These are phyloP conservation scores for Suhomyces sp. DNA, from an alignment of 805 yeast species.

Conservation along the genomic window DNA sequence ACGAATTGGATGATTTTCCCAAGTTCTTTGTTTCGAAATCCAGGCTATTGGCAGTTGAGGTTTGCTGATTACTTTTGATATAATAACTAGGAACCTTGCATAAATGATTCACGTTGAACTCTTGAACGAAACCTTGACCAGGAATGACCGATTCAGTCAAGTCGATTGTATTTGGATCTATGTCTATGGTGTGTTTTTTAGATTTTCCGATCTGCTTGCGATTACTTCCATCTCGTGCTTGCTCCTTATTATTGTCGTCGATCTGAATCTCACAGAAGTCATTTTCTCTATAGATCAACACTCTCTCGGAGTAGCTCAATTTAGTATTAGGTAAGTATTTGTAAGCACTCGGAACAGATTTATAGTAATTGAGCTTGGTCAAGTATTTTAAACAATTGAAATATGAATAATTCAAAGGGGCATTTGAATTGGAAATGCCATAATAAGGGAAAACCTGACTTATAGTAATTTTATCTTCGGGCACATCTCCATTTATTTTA, in stretches of 20 bases:
- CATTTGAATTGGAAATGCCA: constrained; percentile 27
- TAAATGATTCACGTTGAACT: constrained; percentile 37
- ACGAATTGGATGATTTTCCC: constrained; percentile 16
- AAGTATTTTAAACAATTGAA: constrained; percentile 33
- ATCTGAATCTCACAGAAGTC: constrained; percentile 22
- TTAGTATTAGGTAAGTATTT: constrained; percentile 26
- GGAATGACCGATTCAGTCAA: constrained; percentile 39
- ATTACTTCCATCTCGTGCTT: constrained; percentile 9
- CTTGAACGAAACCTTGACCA: constrained; percentile 44
- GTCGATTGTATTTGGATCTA: constrained; percentile 41
- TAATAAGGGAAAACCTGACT: constrained; percentile 42
- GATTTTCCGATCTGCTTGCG: constrained; percentile 30
- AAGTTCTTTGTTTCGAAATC: constrained; percentile 13
- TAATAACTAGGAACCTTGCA: constrained; percentile 45
- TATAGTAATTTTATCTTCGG: constrained; percentile 31
- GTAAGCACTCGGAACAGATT: constrained; percentile 20
- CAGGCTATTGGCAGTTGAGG: constrained; percentile 5
- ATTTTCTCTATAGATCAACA: constrained; percentile 27
- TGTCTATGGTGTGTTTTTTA: constrained; percentile 28
- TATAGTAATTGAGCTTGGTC: constrained; percentile 37
- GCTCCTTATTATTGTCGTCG: constrained; percentile 1
- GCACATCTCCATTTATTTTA: background rate
- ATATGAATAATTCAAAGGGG: constrained; percentile 31
- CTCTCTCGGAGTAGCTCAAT: constrained; percentile 34
- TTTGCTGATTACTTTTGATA: constrained; percentile 28